Base-by-base conservation (phyloP, 1,284 basidiomycete species). In the Cutaneotrichosporon cavernicola region DNA sequence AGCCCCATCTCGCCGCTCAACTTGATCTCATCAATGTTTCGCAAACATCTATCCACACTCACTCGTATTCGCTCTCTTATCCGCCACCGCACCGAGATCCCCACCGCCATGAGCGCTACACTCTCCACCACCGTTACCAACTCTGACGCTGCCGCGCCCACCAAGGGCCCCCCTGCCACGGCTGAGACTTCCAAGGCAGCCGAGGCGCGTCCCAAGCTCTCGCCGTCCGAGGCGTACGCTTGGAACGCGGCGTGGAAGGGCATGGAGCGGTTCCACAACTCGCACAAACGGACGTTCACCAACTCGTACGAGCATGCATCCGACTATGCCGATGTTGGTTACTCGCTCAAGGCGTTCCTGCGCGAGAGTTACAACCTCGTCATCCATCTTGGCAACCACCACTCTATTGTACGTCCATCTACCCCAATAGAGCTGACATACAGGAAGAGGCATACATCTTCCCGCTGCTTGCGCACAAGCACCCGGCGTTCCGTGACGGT, bases 311-410 rank as follows among this genome's bases (percentile, higher is more conserved):
- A 30, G 10, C 63, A 50, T 30, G 63, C 63, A 5, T 34, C 60
- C 14, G 58, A 64, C 63, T 64, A 64, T 22, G 36, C 21, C 16
- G 22, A 46, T 16, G 34, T 51, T 7, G 53, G 58, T 3, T 22
- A 55, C 16, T 40, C 47, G 18, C 58, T 64, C 18, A n/a, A 46
- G 18, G 5, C 31, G 11, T 64, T 60, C 58, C 58, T 64, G 34
- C 57, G 58, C 14, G 53, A 60, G 43, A 64, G 63, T 53, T 64
- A 64, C 58, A 50, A 59, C 36, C 53, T 73, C 32, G 61, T 62
- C 5, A 22, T 62, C 22, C 84, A 87, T 67, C 79, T 90, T 34
- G 86, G 85, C 5, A 82, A 84, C 73, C 88, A 90, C 71, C 88
- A 90, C 73, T 84, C 83, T 6, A 87, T 88, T 68, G 43, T 46